A percentile compares a stretch with the other conserved stretches of the same genome.
Conservation (phyloP, 129 eudicot genomes). For the Saussurea involucrata region DNA sequence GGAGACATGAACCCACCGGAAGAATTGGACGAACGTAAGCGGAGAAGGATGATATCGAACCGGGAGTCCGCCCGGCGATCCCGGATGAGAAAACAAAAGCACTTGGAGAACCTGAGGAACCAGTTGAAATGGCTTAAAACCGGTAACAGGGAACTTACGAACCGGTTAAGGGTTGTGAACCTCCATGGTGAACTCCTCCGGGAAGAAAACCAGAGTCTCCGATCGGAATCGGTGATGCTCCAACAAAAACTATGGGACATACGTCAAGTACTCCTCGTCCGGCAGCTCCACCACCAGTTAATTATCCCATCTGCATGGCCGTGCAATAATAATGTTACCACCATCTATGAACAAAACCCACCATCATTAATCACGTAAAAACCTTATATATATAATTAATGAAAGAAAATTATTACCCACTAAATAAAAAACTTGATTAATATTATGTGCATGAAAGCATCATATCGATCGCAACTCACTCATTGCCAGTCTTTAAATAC, state of each 20-base stretch:
- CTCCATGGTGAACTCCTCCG: constrained; percentile 39
- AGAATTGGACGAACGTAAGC: constrained; percentile 53
- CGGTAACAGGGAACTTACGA: constrained; percentile 60
- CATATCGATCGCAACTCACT: neutral
- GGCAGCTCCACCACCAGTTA: constrained; percentile 49
- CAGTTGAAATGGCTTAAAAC: constrained; percentile 46
- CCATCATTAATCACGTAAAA: constrained; percentile 43
- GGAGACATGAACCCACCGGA: constrained; percentile 15
- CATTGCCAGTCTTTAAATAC: neutral
- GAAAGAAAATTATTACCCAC: neutral
- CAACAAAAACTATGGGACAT: constrained; percentile 53
- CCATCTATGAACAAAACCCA: constrained; percentile 38
- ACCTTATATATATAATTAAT: neutral
- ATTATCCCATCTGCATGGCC: constrained; percentile 52
- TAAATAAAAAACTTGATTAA: constrained; percentile 3
- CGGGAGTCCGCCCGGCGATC: constrained; percentile 93
- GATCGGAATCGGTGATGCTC: constrained; percentile 48
- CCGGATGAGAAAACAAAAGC: constrained; percentile 76
- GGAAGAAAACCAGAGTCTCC: constrained; percentile 52
- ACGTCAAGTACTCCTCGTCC: constrained; percentile 47
- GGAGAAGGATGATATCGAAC: constrained; percentile 80
- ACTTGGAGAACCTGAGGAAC: constrained; percentile 67
- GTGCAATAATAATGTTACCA: constrained; percentile 48
- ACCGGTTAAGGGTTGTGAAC: constrained; percentile 53
- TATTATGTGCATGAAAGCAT: constrained; percentile 22